These are phyloP conservation scores for Kwoniella sp. DNA, from an alignment of 768 basidiomycete genomes.

Conservation along the genomic window DNA sequence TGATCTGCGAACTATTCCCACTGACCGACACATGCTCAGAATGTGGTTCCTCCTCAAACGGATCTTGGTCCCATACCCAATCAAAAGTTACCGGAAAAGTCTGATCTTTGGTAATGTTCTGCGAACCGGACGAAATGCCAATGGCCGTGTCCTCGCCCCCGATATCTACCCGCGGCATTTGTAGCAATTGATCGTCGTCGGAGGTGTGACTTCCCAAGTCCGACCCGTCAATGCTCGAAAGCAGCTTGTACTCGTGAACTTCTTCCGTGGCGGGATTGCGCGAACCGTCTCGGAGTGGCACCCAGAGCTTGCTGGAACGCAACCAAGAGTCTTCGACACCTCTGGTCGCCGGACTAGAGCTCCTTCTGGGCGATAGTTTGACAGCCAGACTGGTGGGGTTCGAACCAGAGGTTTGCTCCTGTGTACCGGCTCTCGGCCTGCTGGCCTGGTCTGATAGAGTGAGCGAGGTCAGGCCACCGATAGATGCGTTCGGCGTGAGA, in stretches of 20 bases:
- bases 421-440: background rate
- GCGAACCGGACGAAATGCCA: no score
- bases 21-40: no score
- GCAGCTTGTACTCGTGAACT: constrained; percentile 4
- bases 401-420: background rate
- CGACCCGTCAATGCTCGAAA: background rate
- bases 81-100: background rate
- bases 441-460: constrained; percentile 5
- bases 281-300: background rate
- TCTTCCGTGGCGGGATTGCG: background rate
- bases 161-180: constrained; percentile 2
- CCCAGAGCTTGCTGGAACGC: constrained; percentile 10
- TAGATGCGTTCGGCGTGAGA: constrained; percentile 11
- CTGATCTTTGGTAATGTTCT: background rate
- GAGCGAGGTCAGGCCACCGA: background rate
- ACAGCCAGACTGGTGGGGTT: background rate
- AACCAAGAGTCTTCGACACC: constrained; percentile 11
- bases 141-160: background rate
- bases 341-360: constrained; percentile 7
- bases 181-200: background rate
- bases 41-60: no score
- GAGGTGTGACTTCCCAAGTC: background rate
- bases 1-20: no score
- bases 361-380: background rate
- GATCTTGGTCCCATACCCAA: no score